Evolutionary conservation across 495 filamentous ascomycete genomes (phyloP), one percentile per base, ranked within the genome.

Genomic region (Podospora pseudopauciseta): DNA sequence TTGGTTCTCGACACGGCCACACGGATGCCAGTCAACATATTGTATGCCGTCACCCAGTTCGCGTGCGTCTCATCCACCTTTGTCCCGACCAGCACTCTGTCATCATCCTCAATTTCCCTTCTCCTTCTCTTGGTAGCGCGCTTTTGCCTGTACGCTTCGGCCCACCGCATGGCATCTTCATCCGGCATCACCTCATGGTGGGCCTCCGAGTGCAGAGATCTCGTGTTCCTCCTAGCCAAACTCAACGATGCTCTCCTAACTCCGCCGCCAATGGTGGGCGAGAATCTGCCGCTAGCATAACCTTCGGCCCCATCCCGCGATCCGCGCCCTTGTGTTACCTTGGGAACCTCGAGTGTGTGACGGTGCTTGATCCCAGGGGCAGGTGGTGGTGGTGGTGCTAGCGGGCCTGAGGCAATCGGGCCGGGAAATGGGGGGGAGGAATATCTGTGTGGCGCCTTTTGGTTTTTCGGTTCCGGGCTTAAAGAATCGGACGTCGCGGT

Each of bases 11-110:
- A 97, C 5, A 99, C 96, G 27, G 92, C 91, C 71, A 99, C 97
- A 57, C 95, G 92, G 73, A 99, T 99, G 65, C 95, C 95, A 3
- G 95, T 98, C 80, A 99, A 86, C 95, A 99, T 99, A 79, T 99
- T 98, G 80, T 99, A 99, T 44, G 96, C 94, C 6, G 92, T 97
- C 20, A 97, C 92, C 89, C 92, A 99, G 79, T 99, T 99, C 61
- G 91, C 92, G 77, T 99, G 95, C 72, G 92, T 91, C 80, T 97
- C 93, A 76, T 98, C 95, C 49, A 99, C 95, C 79, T 97, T 97
- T 26, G 93, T 98, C 61, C 95, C 95, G n/a, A 99, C 93, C 64
- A 96, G 86, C 44, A 97, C 93, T 65, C 92, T 85, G 70, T 97
- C 95, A 71, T 98, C 96, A 68, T 97, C 91, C 70, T 97, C 94